Percentiles rank a stretch among this genome's conserved stretches.
Evolutionary conservation across 208 protist species (phyloP).

Genomic region (Herpetomonas samuelpessoai): DNA sequence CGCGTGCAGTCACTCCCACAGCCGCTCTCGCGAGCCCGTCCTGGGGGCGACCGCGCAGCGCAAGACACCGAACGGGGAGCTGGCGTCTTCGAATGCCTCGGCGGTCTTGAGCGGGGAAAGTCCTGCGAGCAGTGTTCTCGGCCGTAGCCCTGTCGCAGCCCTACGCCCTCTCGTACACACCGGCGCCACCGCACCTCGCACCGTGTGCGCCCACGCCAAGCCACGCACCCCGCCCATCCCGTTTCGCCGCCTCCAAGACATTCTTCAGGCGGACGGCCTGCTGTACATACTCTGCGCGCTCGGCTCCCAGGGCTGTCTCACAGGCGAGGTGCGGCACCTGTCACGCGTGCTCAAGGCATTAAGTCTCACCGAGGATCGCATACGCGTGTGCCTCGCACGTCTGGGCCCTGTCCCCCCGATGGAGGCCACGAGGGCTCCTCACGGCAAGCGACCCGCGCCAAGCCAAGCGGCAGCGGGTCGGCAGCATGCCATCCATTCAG

Average conservation of each 20-base stretch:
- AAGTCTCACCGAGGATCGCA: constrained; percentile 1
- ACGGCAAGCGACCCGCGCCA: no score
- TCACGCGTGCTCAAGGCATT: constrained; percentile 7
- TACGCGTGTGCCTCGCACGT: not conserved
- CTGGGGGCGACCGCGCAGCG: not conserved
- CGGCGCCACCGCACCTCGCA: no score
- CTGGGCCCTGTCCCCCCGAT: not conserved
- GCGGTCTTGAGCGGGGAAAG: no score
- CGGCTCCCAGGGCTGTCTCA: constrained; percentile 10
- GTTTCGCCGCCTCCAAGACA: constrained; percentile 8
- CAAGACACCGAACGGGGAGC: no score
- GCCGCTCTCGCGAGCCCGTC: constrained; percentile 7
- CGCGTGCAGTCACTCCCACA: constrained; percentile 16
- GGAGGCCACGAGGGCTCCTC: not conserved
- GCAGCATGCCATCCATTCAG: not conserved
- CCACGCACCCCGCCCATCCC: constrained; percentile 12
- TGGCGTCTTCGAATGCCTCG: no score
- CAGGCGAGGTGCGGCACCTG: constrained; percentile 6
- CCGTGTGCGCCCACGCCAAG: no score
- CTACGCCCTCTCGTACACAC: no score
- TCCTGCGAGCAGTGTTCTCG: no score
- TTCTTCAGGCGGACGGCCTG: constrained; percentile 5
- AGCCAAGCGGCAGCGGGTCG: not conserved
- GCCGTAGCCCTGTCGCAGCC: no score
- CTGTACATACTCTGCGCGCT: constrained; percentile 5